These are phyloP conservation scores for Salisapilia sapeloensis DNA, from an alignment of 352 stramenopile species.

Conservation along the genomic window DNA sequence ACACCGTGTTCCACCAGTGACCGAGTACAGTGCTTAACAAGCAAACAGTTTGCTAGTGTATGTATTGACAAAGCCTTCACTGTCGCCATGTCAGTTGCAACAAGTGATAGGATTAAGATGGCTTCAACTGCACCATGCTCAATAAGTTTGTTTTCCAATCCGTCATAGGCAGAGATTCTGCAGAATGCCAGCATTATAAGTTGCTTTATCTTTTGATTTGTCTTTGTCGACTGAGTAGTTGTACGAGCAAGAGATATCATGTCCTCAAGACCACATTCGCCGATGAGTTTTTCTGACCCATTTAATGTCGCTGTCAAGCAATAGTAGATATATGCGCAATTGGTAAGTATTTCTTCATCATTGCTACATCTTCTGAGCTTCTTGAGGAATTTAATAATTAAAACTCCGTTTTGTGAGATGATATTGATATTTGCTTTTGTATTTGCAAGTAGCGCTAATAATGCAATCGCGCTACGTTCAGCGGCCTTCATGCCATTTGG, in stretches of 20 bases:
- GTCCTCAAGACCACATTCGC: conserved; percentile 48
- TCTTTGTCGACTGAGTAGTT: conserved; percentile 11
- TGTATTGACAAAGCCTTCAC: conserved; percentile 66
- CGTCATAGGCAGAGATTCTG: conserved; percentile 41
- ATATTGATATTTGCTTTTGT: too few relatives aligned
- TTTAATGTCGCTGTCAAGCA: conserved; percentile 42
- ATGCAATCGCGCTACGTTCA: conserved; percentile 27
- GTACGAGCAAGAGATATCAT: conserved; percentile 45
- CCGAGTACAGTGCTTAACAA: conserved; percentile 38
- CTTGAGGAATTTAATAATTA: conserved; percentile 34
- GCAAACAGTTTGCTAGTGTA: conserved; percentile 57
- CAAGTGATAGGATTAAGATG: conserved; percentile 52
- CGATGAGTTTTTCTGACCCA: conserved; percentile 51
- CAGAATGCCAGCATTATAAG: conserved; percentile 53
- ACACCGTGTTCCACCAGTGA: conserved; percentile 55
- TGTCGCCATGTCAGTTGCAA: conserved; percentile 24
- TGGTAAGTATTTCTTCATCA: conserved; percentile 33
- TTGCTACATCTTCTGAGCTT: conserved; percentile 18
- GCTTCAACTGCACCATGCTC: conserved; percentile 56
- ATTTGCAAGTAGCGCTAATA: conserved; percentile 40
- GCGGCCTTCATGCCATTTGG: not conserved
- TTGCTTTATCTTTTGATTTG: conserved; percentile 35
- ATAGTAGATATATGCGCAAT: conserved; percentile 55
- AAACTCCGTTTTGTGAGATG: too few relatives aligned
- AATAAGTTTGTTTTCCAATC: conserved; percentile 39